Evolutionary conservation across 2,329 filamentous ascomycete species (phyloP), one percentile per base, ranked within the genome.

Genomic region (Fusarium sp.): DNA sequence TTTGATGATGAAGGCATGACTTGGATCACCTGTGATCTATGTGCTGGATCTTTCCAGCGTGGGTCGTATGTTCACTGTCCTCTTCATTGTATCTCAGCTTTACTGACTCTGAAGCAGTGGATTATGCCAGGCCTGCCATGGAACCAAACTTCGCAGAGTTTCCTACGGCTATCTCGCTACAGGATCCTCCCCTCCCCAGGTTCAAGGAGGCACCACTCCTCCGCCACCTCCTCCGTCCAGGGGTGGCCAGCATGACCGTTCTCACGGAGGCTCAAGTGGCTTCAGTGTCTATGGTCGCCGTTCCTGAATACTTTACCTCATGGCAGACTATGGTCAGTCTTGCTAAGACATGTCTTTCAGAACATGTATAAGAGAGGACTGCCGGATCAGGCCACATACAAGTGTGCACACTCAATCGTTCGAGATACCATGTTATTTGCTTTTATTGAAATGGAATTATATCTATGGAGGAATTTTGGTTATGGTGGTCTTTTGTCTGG

Each of bases 11-110:
- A 76, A 42, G 67, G 67, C 45, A 75, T 76, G 73, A 76, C 73
- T 20, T 76, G 70, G 74, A 76, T 76, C 49, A 76, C 74, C 13
- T 76, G 74, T 38, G 72, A 76, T 61, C 42, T 75, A 20, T 76
- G 74, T 61, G 67, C 63, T 18, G 74, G 74, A 20, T 76, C 74
- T 7, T 76, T 76, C 38, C 68, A 73, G 29, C 71, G 74, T 17
- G 50, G 55, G 38, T 62, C 60, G 74, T 76, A 53, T 22, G 74
- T 68, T 31, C 2, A 8, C 27, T 49, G 14, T n/a, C 12, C 20
- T 27, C 31, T n/a, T 10, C 20, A 10, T 27, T 29, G 5, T 18
- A 15, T 39, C 38, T 41, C 9, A 41, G 13, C 6, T 11, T 54
- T 14, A 12, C 55, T 70, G 57, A 58, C 41, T 35, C 4, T 12